A percentile compares a stretch with the other conserved stretches of the same genome.
phyloP scores from a whole-genome alignment of 352 stramenopile species.

The Aphanomyces cochlioides region DNA sequence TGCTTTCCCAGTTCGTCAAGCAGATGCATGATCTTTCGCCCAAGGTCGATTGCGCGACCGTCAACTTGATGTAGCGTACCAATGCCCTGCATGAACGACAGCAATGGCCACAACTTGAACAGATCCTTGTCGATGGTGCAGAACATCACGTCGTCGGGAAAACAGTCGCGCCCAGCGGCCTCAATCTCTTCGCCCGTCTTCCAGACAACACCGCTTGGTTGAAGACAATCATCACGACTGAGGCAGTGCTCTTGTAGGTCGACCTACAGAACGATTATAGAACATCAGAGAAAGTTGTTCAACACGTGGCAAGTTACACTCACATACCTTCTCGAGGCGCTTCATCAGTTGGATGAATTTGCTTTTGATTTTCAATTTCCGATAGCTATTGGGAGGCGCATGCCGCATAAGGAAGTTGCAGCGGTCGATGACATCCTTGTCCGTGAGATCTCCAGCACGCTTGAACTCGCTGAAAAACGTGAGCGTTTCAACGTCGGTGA shows the following conservation, averaged over 20 bases:
- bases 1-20: constrained; percentile 34
- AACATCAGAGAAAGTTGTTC: constrained; percentile 28
- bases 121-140: constrained; percentile 38
- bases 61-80: constrained; percentile 38
- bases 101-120: constrained; percentile 37
- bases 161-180: constrained; percentile 34
- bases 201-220: constrained; percentile 37
- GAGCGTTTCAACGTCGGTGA: constrained; percentile 35
- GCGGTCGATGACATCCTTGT: constrained; percentile 36
- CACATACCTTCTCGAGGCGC: constrained; percentile 37
- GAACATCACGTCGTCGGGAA: constrained; percentile 37
- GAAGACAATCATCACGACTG: constrained; percentile 39
- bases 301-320: constrained; percentile 18
- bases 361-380: constrained; percentile 34
- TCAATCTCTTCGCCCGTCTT: constrained; percentile 38
- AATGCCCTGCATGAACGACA: constrained; percentile 39
- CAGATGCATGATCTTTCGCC: constrained; percentile 37
- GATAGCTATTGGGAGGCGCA: constrained; percentile 34
- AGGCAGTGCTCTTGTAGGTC: constrained; percentile 36
- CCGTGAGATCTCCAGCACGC: constrained; percentile 33
- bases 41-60: constrained; percentile 35
- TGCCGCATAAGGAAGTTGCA: constrained; percentile 37
- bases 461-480: constrained; percentile 39
- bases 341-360: constrained; percentile 37
- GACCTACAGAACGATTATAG: constrained; percentile 34